These are phyloP conservation scores for Gnetum montanum DNA, from an alignment of 75 land plant species.

Conservation along the genomic window DNA sequence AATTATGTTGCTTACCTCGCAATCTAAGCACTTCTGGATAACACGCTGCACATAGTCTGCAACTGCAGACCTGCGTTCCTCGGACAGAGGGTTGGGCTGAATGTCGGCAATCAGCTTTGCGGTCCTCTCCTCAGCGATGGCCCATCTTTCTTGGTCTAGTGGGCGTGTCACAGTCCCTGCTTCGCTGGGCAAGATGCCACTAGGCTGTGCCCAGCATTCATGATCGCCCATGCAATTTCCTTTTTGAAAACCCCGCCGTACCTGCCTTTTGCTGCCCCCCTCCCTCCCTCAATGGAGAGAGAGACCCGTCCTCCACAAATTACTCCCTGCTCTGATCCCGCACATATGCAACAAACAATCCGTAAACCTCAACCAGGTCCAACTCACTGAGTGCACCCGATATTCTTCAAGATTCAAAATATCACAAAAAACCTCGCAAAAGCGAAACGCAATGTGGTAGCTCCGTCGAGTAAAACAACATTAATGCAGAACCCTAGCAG, in stretches of 20 bases:
- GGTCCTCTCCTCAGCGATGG: conserved; percentile 63
- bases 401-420: too few species aligned
- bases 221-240: conserved; percentile 61
- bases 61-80: conserved; percentile 68
- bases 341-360: too few species aligned
- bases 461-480: too few species aligned
- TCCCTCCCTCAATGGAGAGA: conserved; percentile 12
- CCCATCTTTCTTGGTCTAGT: conserved; percentile 64
- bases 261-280: background rate
- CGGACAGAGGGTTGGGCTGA: conserved; percentile 73
- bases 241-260: conserved; percentile 3
- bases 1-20: conserved; percentile 70
- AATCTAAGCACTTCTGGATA: conserved; percentile 61
- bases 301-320: background rate
- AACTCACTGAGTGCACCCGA: too few species aligned
- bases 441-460: too few species aligned
- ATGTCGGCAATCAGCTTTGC: conserved; percentile 66
- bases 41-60: conserved; percentile 70
- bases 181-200: conserved; percentile 43
- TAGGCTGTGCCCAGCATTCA: conserved; percentile 46
- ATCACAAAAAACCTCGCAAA: too few species aligned
- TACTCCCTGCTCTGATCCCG: too few species aligned
- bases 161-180: conserved; percentile 19
- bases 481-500: too few species aligned
- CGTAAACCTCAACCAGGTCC: too few species aligned